A percentile compares a stretch with the other conserved stretches of the same genome.
Evolutionary conservation across 2,329 filamentous ascomycete species (phyloP).

Genomic region (Fusarium lyarnte): DNA sequence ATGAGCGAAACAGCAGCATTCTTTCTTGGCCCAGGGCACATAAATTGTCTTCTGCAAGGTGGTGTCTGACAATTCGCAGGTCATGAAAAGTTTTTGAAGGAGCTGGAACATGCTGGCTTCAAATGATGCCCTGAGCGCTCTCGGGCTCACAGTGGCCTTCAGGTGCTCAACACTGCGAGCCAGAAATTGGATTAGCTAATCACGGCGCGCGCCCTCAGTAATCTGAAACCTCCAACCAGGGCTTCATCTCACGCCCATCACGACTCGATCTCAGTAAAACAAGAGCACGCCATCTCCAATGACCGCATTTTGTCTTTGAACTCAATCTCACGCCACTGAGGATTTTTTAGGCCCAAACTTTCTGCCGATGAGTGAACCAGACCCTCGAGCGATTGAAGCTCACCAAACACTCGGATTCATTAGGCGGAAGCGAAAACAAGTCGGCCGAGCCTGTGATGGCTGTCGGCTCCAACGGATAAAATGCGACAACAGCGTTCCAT

Average conservation of each 20-base stretch:
- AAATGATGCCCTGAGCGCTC: background rate
- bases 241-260: background rate
- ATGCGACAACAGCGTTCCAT: constrained; percentile 16
- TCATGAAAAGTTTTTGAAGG: background rate
- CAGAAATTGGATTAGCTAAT: background rate
- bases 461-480: constrained; percentile 23
- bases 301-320: too few species aligned
- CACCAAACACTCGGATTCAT: background rate
- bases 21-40: background rate
- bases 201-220: background rate
- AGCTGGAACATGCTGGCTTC: background rate
- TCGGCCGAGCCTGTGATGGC: constrained; percentile 21
- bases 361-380: background rate
- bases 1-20: background rate
- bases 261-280: background rate
- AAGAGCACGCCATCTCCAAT: background rate
- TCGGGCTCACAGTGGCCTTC: background rate
- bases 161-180: background rate
- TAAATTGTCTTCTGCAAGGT: background rate
- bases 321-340: fast-evolving
- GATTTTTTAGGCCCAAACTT: fast-evolving
- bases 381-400: background rate
- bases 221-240: background rate
- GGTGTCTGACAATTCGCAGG: fast-evolving
- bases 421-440: constrained; percentile 28